Evolutionary conservation across 1,284 basidiomycete genomes (phyloP), one percentile per base, ranked within the genome.

Genomic region (Heliocybe sulcata): DNA sequence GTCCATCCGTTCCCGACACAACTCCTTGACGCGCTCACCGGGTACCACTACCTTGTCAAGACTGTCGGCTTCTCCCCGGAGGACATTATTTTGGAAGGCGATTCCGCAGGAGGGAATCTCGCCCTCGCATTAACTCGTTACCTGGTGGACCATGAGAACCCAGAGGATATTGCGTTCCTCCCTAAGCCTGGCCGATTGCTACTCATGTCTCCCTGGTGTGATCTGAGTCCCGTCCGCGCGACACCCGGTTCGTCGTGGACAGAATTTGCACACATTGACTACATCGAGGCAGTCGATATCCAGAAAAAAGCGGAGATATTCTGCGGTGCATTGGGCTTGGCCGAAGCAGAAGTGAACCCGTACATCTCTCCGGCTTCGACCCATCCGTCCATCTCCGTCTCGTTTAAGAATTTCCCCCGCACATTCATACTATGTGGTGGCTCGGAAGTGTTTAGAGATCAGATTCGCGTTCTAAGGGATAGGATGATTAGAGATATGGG

Each of bases 301-400:
- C 57, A 57, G 14, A 52, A 55, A 11, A 77, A 76, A 58, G 64
- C 71, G 12, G 62, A 63, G 31, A 54, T 56, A 22, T 77, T 79
- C 57, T 55, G 70, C 8, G 77, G 78, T 8, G 67, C 70, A 1
- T 71, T 77, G 54, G 74, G 75, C 8, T 53, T 63, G 0, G 72
- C 67, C 1, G 71, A 68, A 10, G 71, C 72, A 10, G 67, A 71
- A 16, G 66, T 63, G 3, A 83, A 78, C 58, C 64, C 67, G 10
- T 85, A 82, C 60, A 73, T 85, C 45, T 84, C 80, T 0, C 82
- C 83, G 1, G 77, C 77, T 2, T 80, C 77, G 8, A 61, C 69
- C 42, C 57, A 73, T 31, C 47, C 47, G 4, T 20, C 16, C 8
- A 67, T 75, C 1, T 61, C 72, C 38, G 47, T 51, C 51, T 62